Evolutionary conservation across 73 alveolate genomes (phyloP).

Genomic region (Tetrahymena malaccensis): DNA sequence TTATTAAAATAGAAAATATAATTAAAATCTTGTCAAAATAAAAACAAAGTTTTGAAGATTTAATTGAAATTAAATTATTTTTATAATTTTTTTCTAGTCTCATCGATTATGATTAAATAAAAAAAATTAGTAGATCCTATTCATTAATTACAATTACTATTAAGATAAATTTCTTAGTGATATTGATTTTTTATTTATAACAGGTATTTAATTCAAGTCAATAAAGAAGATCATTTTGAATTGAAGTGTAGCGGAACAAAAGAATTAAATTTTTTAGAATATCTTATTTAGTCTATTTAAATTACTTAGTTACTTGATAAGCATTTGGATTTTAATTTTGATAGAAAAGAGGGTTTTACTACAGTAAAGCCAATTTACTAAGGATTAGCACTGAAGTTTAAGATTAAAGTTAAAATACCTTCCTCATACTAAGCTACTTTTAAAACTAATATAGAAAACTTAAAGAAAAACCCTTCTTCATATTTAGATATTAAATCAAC

Average conservation of each 20-base stretch:
- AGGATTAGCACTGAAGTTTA: not conserved
- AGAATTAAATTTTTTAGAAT: not conserved
- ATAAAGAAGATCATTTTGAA: not conserved
- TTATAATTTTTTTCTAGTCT: not conserved
- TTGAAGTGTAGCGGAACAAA: not conserved
- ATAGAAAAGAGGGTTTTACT: not conserved
- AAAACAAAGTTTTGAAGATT: not conserved
- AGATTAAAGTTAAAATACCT: not conserved
- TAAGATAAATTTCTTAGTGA: not conserved
- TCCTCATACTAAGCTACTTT: not conserved
- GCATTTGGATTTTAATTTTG: not conserved
- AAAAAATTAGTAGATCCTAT: not conserved
- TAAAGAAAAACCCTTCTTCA: not conserved
- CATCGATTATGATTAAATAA: no score
- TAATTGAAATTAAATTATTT: no score
- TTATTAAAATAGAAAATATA: not conserved
- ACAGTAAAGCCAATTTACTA: not conserved
- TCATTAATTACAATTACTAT: no score
- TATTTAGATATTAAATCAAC: not conserved
- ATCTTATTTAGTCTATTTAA: not conserved
- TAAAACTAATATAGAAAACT: not conserved
- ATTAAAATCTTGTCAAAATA: not conserved
- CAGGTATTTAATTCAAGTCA: not conserved
- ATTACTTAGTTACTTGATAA: not conserved
- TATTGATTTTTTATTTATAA: not conserved